Base-by-base conservation (phyloP, 768 basidiomycete genomes). In the Cystofilobasidium bisporidii region DNA sequence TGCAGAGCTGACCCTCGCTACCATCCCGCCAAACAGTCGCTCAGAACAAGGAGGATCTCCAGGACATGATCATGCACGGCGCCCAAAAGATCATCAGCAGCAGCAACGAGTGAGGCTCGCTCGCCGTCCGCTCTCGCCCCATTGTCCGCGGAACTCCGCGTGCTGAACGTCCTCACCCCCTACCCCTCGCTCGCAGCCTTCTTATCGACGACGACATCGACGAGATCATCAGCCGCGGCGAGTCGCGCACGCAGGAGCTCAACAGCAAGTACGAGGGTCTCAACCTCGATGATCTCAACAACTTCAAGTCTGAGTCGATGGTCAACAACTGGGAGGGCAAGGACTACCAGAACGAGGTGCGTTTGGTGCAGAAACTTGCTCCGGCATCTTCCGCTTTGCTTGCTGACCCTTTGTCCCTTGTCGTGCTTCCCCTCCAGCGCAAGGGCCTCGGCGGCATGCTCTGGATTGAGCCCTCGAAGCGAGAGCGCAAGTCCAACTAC, bases 31-130 rank as follows among this genome's bases (percentile, higher is more conserved):
- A 43, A 60, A n/a, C 72, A 87, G 92, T 89, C 63, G 87, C 89
- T 20, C 89, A 85, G 76, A 78, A 77, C 71, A 98, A 98, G 79
- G 96, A 98, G 58, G 96, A 98, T 67, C 81, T 99, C 18, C 79
- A 98, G 41, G 93, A 98, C 75, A 99, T 98, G 91, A 98, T 99
- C 68, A 87, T 92, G 9, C 91, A 94, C 73, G 94, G 96, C 24
- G 94, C 92, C 0, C 94, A 98, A 76, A 88, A 91, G 77, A 97
- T 99, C 65, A 92, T 98, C 76, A 94, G 87, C 74, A 80, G 85
- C 4, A 76, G 77, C 0, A 86, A 88, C 18, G 84, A 85, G 89
- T 91, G 65, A 70, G 87, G 6, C 36, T 36, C 36, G 36, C 12
- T 78, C 17, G 5, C n/a, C n/a, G 18, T 22, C 10, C 45, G 26